phyloP scores from a whole-genome alignment of 768 basidiomycete species.

The Tylopilus sp. region DNA sequence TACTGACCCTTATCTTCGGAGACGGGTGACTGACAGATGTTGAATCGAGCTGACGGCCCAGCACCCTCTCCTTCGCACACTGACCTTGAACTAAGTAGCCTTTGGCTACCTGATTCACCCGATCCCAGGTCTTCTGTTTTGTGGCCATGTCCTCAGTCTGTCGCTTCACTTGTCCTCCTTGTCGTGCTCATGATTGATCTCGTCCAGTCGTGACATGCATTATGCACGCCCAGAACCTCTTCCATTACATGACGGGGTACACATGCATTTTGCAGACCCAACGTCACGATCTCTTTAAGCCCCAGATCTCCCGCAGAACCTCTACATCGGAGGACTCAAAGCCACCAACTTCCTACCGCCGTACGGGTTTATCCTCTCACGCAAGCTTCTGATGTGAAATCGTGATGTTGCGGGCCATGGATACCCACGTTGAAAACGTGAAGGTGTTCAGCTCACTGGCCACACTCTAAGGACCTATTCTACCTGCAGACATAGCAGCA shows the following conservation, averaged over 20 bases:
- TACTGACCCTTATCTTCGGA: too few relatives aligned
- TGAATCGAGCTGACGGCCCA: too few relatives aligned
- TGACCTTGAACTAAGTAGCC: too few relatives aligned
- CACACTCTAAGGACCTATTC: constrained; percentile 68
- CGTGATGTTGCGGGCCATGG: constrained; percentile 60
- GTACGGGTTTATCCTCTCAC: constrained; percentile 45
- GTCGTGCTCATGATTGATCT: constrained; percentile 9
- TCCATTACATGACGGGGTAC: constrained; percentile 64
- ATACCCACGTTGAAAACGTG: constrained; percentile 85
- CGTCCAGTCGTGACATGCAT: constrained; percentile 39
- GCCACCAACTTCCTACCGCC: constrained; percentile 67
- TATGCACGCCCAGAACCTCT: constrained; percentile 57
- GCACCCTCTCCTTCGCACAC: too few relatives aligned
- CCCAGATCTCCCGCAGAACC: constrained; percentile 86
- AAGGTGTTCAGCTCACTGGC: too few relatives aligned
- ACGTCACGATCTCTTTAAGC: constrained; percentile 52
- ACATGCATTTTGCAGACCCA: constrained; percentile 21
- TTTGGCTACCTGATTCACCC: too few relatives aligned
- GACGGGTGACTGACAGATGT: too few relatives aligned
- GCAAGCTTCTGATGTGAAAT: background rate
- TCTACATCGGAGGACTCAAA: constrained; percentile 88
- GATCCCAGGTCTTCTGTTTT: too few relatives aligned
- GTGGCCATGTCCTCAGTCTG: too few relatives aligned
- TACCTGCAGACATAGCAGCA: too few relatives aligned
- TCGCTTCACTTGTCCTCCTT: too few relatives aligned